Percentiles rank a stretch among this genome's conserved stretches.
These are phyloP conservation scores for Xylariaceae sp. DNA, from an alignment of 2,329 filamentous ascomycete genomes.

Conservation along the genomic window DNA sequence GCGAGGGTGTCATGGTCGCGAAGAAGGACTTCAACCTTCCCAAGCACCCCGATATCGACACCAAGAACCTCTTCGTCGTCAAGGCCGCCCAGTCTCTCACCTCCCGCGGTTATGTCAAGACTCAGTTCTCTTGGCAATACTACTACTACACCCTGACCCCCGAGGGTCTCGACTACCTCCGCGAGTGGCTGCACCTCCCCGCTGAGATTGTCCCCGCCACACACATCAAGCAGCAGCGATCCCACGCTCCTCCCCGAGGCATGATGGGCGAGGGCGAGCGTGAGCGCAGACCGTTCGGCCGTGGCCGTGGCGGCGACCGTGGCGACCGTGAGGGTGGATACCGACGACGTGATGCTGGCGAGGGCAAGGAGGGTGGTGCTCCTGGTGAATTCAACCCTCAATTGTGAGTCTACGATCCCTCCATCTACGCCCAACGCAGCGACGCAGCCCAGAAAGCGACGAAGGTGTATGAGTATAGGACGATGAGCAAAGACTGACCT, in stretches of 20 bases:
- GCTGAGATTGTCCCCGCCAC: constrained; percentile 99
- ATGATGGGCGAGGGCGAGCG: constrained; percentile 88
- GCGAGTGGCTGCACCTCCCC: constrained; percentile 99
- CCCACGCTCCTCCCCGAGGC: constrained; percentile 94
- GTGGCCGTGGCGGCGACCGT: constrained; percentile 66
- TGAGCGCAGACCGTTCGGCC: constrained; percentile 79
- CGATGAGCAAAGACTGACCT: constrained; percentile 18
- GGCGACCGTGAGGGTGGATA: constrained; percentile 81
- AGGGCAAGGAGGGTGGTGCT: constrained; percentile 87
- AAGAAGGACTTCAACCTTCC: constrained; percentile 99
- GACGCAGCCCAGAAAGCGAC: no score
- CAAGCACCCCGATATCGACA: constrained; percentile 97
- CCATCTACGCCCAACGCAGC: neutral
- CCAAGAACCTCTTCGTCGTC: constrained; percentile 99
- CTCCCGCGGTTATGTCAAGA: constrained; percentile 98
- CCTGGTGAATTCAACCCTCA: constrained; percentile 87
- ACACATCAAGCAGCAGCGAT: constrained; percentile 99
- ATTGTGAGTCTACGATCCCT: constrained; percentile 58
- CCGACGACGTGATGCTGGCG: constrained; percentile 81
- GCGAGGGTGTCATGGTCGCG: constrained; percentile 87
- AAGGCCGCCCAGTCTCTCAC: constrained; percentile 98
- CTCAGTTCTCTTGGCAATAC: constrained; percentile 99
- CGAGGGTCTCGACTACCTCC: constrained; percentile 99
- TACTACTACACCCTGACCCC: constrained; percentile 99
- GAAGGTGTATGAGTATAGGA: neutral